Percentiles rank a stretch among this genome's conserved stretches.
Evolutionary conservation across 2,329 filamentous ascomycete genomes (phyloP).

Genomic region (Elsinoe perseae): DNA sequence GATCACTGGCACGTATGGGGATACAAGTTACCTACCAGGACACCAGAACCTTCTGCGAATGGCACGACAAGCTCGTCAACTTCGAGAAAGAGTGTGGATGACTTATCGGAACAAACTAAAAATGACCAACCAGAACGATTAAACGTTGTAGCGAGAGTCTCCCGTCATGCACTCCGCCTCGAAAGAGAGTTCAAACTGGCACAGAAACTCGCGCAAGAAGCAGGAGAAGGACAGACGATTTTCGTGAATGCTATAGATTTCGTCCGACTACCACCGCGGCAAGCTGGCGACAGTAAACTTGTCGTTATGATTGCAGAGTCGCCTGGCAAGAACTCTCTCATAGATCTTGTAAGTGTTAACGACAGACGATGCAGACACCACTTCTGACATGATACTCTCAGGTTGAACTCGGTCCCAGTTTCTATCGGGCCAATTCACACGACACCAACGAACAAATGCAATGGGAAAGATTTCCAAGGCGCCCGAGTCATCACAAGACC

Average conservation of each 20-base stretch:
- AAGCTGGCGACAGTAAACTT: constrained; percentile 62
- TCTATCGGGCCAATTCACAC: constrained; percentile 27
- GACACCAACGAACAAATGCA: neutral
- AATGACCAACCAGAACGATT: neutral
- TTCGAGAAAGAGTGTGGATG: constrained; percentile 22
- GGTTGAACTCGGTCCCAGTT: constrained; percentile 64
- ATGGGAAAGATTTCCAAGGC: neutral
- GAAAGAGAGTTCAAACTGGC: constrained; percentile 80
- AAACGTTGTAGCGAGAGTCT: constrained; percentile 68
- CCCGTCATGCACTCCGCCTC: constrained; percentile 71
- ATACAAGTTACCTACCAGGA: constrained; percentile 21
- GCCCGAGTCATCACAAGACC: constrained; percentile 4
- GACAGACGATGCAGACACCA: neutral
- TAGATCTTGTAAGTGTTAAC: constrained; percentile 41
- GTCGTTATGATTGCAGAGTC: constrained; percentile 75
- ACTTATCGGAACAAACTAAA: constrained; percentile 28
- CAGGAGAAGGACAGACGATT: constrained; percentile 62
- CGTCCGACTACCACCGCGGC: constrained; percentile 59
- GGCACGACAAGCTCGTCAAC: constrained; percentile 7
- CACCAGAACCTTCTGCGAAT: constrained; percentile 23
- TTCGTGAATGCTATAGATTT: constrained; percentile 77
- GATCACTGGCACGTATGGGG: constrained; percentile 68
- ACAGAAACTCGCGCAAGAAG: constrained; percentile 42
- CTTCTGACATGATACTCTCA: neutral
- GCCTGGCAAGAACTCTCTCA: constrained; percentile 65